Percentiles rank a stretch among this genome's conserved stretches.
These are phyloP conservation scores for Fusarium coffeatum DNA, from an alignment of 2,329 filamentous ascomycete genomes.

Conservation along the genomic window DNA sequence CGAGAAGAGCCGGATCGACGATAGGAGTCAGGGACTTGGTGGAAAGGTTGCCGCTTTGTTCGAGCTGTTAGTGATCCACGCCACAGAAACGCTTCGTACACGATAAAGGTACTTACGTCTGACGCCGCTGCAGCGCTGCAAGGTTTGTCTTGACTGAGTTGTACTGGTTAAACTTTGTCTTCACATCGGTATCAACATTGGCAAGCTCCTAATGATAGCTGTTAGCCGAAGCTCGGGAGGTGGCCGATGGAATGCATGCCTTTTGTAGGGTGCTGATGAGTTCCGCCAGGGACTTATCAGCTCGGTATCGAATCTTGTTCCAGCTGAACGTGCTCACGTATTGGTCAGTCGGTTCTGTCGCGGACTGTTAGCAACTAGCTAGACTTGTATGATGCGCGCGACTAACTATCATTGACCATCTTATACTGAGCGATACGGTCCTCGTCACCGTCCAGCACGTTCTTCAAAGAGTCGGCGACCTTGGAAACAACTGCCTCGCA, in stretches of 20 bases:
- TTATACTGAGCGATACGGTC: constrained; percentile 87
- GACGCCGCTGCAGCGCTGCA: constrained; percentile 82
- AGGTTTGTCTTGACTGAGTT: constrained; percentile 90
- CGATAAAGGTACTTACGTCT: constrained; percentile 70
- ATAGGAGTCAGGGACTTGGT: constrained; percentile 94
- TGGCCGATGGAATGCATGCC: constrained; percentile 57
- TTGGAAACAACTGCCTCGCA: constrained; percentile 88
- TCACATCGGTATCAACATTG: constrained; percentile 95
- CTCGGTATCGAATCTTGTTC: constrained; percentile 98
- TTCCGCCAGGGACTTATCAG: constrained; percentile 89
- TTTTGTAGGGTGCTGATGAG: constrained; percentile 90
- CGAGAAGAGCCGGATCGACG: constrained; percentile 81
- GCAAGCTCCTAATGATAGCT: constrained; percentile 74
- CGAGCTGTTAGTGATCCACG: constrained; percentile 2
- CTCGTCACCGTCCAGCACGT: constrained; percentile 85
- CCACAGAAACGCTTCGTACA: not conserved
- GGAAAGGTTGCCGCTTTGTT: constrained; percentile 83
- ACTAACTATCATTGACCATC: constrained; percentile 91
- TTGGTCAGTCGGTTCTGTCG: constrained; percentile 89
- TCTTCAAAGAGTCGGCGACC: constrained; percentile 85
- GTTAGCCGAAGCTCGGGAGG: constrained; percentile 14
- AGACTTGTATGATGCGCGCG: not conserved
- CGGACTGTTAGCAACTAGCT: constrained; percentile 42
- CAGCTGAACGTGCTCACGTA: constrained; percentile 91
- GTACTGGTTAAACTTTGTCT: constrained; percentile 93